Percentiles rank a stretch among this genome's conserved stretches.
Evolutionary conservation across 768 basidiomycete species (phyloP).

Genomic region (Xerocomellus amylosporus): DNA sequence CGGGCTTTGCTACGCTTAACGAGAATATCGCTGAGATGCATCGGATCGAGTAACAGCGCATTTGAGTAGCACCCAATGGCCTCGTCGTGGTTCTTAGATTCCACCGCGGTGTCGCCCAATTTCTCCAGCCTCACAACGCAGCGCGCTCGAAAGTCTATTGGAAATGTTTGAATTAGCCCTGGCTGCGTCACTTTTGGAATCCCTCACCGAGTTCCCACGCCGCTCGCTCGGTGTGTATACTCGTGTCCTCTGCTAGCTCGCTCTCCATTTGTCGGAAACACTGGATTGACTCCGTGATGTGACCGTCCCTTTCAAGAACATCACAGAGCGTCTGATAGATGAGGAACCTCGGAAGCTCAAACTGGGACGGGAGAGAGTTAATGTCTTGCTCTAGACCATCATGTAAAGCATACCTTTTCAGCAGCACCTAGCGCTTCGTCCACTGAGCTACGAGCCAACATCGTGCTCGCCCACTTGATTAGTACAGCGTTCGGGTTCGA

Average conservation of each 20-base stretch:
- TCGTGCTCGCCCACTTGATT: conserved; percentile 1
- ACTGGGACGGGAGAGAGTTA: background rate
- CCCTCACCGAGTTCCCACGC: background rate
- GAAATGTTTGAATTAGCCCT: background rate
- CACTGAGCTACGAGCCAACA: background rate
- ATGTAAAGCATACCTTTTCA: background rate
- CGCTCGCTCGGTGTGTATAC: background rate
- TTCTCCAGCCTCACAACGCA: background rate
- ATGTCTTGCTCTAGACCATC: background rate
- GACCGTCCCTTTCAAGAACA: background rate
- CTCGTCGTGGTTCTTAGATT: background rate
- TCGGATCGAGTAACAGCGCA: background rate
- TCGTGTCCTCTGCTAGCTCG: background rate
- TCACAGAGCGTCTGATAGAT: conserved; percentile 5
- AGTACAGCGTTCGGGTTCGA: background rate
- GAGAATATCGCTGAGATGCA: background rate
- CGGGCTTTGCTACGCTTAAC: conserved; percentile 5
- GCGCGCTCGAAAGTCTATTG: background rate
- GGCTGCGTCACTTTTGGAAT: no score
- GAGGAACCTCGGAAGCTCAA: background rate
- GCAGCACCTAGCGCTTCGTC: background rate
- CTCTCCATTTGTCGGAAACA: background rate
- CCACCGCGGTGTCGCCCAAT: background rate
- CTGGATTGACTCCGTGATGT: background rate
- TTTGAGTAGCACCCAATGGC: background rate